Evolutionary conservation across 1,284 basidiomycete genomes (phyloP).

Genomic region (Fistulina hepatica): DNA sequence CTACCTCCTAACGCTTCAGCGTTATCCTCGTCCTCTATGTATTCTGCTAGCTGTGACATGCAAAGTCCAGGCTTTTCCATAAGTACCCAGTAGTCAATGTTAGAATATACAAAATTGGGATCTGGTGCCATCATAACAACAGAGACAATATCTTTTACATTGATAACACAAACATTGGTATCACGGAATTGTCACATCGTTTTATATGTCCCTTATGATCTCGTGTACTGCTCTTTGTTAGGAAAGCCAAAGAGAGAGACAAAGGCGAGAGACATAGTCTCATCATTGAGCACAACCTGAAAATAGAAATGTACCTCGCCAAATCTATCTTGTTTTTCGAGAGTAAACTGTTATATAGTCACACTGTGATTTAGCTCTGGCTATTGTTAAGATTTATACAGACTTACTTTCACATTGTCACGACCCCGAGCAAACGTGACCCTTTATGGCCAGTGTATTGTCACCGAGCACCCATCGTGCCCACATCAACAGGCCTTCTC

Average conservation of each 20-base stretch:
- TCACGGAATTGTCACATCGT: conserved; percentile 7
- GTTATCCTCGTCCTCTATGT: too few species aligned
- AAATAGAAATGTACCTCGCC: conserved; percentile 11
- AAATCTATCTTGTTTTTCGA: conserved; percentile 1
- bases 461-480: too few species aligned
- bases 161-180: conserved; percentile 8
- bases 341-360: too few species aligned
- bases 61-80: too few species aligned
- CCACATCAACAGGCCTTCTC: too few species aligned
- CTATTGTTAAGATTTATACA: not conserved
- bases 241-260: conserved; percentile 9
- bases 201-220: conserved; percentile 9
- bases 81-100: too few species aligned
- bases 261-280: conserved; percentile 5
- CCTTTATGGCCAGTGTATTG: too few species aligned
- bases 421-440: too few species aligned
- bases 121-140: conserved; percentile 13
- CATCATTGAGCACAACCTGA: not conserved
- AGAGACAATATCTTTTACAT: conserved; percentile 5
- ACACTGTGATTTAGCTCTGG: conserved; percentile 1
- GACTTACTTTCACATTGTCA: not conserved
- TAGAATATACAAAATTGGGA: too few species aligned
- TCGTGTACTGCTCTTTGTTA: conserved; percentile 1
- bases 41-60: too few species aligned
- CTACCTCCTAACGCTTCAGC: too few species aligned